phyloP scores from a whole-genome alignment of 768 basidiomycete genomes.

The Panaeolus cyanescens region DNA sequence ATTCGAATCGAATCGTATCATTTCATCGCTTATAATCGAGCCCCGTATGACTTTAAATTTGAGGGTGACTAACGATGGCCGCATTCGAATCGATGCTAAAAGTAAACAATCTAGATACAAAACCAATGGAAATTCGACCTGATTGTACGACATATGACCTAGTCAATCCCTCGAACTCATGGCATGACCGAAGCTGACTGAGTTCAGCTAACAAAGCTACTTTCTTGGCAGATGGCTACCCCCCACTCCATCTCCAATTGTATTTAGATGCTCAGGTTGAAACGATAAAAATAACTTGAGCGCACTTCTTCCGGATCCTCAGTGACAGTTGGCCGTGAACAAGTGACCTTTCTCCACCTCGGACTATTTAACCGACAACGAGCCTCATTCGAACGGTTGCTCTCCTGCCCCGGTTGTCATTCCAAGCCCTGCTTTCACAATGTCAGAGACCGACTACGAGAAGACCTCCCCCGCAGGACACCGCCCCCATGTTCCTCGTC shows the following conservation, averaged over 20 bases:
- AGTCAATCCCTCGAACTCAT: too few species aligned
- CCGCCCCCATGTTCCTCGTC: slow-evolving; percentile 14
- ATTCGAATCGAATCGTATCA: too few species aligned
- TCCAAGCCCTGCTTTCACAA: background rate
- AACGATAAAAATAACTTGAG: background rate
- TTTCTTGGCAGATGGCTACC: background rate
- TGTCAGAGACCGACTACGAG: background rate
- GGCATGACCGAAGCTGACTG: background rate
- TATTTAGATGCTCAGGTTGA: background rate
- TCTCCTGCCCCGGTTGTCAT: background rate
- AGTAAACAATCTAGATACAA: background rate
- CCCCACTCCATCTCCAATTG: background rate
- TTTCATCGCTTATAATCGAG: too few species aligned
- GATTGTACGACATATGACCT: too few species aligned
- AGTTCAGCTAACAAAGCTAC: background rate
- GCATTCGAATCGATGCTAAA: too few species aligned
- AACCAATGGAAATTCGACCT: background rate
- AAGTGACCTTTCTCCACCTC: background rate
- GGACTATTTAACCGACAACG: background rate
- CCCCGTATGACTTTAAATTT: too few species aligned
- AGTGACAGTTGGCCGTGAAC: background rate
- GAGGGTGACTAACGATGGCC: too few species aligned
- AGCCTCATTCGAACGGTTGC: background rate
- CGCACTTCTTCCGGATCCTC: background rate
- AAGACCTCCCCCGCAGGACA: background rate